These are phyloP conservation scores for Podila horticola DNA, from an alignment of 192 early-diverging fungal genomes.

Conservation along the genomic window DNA sequence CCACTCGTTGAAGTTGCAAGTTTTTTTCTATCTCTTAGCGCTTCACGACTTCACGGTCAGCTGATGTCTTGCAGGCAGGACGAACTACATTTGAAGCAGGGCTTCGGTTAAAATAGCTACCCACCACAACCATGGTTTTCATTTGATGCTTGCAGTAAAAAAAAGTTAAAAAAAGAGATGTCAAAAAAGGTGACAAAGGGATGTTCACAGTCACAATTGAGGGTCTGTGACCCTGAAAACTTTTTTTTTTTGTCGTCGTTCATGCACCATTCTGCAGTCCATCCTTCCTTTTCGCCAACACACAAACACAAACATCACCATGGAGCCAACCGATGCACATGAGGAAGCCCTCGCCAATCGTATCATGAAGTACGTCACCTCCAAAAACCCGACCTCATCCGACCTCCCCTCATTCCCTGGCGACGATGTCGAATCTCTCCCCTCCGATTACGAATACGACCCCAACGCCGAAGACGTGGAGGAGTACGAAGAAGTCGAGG, in stretches of 20 bases:
- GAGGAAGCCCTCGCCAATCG: constrained; percentile 47
- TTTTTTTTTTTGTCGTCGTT: neutral
- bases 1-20: neutral
- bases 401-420: constrained; percentile 58
- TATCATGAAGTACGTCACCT: constrained; percentile 47
- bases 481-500: constrained; percentile 59
- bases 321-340: constrained; percentile 33
- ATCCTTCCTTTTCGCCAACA: neutral
- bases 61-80: too few species aligned
- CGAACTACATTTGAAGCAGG: neutral
- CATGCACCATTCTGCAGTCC: too few species aligned
- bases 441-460: constrained; percentile 64
- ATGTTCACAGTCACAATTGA: too few species aligned
- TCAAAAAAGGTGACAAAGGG: too few species aligned
- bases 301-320: neutral
- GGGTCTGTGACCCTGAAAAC: too few species aligned
- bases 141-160: neutral
- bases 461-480: constrained; percentile 55
- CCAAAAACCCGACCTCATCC: constrained; percentile 7
- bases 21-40: neutral
- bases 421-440: constrained; percentile 59
- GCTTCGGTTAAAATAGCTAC: neutral
- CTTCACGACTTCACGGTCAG: too few species aligned
- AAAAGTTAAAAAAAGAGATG: neutral
- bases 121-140: neutral